Evolutionary conservation across 345 rosid genomes (phyloP).

Genomic region (Ricinus communis): DNA sequence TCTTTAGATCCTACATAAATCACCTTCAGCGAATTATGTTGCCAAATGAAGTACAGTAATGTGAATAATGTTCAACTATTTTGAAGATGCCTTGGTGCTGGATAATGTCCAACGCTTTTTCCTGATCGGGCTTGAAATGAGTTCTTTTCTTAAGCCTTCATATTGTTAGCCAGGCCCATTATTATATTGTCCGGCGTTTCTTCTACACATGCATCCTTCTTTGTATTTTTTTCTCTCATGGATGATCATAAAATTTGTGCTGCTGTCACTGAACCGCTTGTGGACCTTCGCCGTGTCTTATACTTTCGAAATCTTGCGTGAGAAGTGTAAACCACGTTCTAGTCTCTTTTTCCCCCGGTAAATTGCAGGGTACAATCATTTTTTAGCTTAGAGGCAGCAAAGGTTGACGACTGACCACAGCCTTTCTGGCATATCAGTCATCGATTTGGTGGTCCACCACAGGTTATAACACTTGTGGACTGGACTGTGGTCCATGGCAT

Average conservation of each 20-base stretch:
- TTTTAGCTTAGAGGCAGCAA: background rate
- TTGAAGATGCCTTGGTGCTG: no score
- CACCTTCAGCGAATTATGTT: background rate
- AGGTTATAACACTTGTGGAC: background rate
- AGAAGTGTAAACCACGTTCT: background rate
- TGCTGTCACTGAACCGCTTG: background rate
- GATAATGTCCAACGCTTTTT: no score
- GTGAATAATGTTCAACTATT: background rate
- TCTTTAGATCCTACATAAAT: background rate
- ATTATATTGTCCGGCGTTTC: background rate
- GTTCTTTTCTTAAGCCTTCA: background rate
- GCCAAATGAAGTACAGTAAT: background rate
- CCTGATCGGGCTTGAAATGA: background rate
- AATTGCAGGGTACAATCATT: background rate
- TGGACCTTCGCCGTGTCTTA: background rate
- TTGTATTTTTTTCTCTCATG: no score
- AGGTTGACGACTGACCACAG: slow-evolving; percentile 32
- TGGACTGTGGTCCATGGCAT: slow-evolving; percentile 21
- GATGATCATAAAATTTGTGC: background rate
- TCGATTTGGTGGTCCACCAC: slow-evolving; percentile 23
- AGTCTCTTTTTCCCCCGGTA: slow-evolving; percentile 8
- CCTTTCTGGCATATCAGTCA: slow-evolving; percentile 12
- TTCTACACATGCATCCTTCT: no score
- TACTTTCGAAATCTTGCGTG: background rate
- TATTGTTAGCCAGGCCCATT: background rate